These are phyloP conservation scores for Psilocybe tampanensis DNA, from an alignment of 768 basidiomycete species.

Conservation along the genomic window DNA sequence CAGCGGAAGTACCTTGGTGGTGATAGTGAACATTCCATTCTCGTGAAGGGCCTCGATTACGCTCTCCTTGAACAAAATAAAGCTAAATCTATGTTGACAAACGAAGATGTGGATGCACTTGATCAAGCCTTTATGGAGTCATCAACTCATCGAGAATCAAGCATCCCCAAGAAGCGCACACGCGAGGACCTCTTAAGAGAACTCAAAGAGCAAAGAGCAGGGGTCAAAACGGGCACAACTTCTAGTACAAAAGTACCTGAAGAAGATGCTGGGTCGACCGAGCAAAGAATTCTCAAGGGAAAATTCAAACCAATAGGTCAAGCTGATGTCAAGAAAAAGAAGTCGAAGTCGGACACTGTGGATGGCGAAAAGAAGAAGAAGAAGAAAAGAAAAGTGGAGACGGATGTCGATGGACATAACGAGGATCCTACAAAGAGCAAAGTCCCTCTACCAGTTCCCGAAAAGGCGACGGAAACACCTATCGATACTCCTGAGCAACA, in stretches of 20 bases:
- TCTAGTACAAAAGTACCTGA: slow-evolving; percentile 19
- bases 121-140: slow-evolving; percentile 72
- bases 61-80: slow-evolving; percentile 86
- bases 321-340: slow-evolving; percentile 57
- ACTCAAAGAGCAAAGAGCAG: slow-evolving; percentile 66
- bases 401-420: background rate
- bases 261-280: slow-evolving; percentile 35
- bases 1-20: slow-evolving; percentile 82
- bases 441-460: slow-evolving; percentile 18
- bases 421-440: slow-evolving; percentile 13
- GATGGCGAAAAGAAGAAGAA: slow-evolving; percentile 62
- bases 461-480: slow-evolving; percentile 1
- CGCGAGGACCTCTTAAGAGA: slow-evolving; percentile 76
- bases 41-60: slow-evolving; percentile 89
- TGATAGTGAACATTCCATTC: slow-evolving; percentile 81
- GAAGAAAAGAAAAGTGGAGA: slow-evolving; percentile 39
- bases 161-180: slow-evolving; percentile 62
- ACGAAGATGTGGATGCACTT: slow-evolving; percentile 78
- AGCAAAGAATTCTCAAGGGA: slow-evolving; percentile 49
- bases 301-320: slow-evolving; percentile 69
- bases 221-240: slow-evolving; percentile 27
- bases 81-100: slow-evolving; percentile 56
- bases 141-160: slow-evolving; percentile 16
- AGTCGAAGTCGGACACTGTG: slow-evolving; percentile 40
- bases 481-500: slow-evolving; percentile 32